A percentile compares a stretch with the other conserved stretches of the same genome.
phyloP scores from a whole-genome alignment of 2,329 filamentous ascomycete species.

The Phoma herbarum region DNA sequence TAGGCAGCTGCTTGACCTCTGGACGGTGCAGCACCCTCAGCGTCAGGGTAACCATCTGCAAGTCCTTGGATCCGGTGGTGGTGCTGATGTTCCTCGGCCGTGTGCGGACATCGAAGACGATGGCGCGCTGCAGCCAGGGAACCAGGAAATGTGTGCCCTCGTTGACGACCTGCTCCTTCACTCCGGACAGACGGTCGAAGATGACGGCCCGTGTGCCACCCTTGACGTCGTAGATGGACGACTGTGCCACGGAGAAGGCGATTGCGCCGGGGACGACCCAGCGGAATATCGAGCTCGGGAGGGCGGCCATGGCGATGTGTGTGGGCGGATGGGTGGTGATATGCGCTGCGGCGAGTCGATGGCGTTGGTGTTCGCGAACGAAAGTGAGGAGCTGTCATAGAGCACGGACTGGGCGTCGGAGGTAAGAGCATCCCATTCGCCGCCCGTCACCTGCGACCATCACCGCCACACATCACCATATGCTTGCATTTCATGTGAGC shows the following conservation, averaged over 20 bases:
- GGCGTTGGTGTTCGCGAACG: conserved; percentile 18
- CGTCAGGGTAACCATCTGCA: conserved; percentile 99
- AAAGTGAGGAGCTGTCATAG: conserved; percentile 29
- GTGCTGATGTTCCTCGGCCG: conserved; percentile 98
- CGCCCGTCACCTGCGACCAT: background rate
- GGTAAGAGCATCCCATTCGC: conserved; percentile 28
- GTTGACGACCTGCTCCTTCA: conserved; percentile 90
- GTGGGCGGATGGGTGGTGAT: conserved; percentile 28
- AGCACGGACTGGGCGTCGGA: conserved; percentile 24
- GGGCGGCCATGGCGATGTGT: conserved; percentile 41
- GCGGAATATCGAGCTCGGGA: conserved; percentile 48
- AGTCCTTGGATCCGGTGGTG: conserved; percentile 96
- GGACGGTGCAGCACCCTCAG: conserved; percentile 94
- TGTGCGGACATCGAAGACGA: conserved; percentile 96
- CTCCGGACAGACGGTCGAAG: conserved; percentile 91
- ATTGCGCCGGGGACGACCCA: conserved; percentile 77
- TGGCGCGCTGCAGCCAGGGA: conserved; percentile 93
- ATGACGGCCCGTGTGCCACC: conserved; percentile 95
- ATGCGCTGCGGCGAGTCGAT: conserved; percentile 23
- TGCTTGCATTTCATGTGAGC: background rate
- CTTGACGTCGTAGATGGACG: conserved; percentile 95
- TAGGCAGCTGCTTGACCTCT: conserved; percentile 89
- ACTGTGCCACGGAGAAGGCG: conserved; percentile 72
- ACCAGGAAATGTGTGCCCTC: conserved; percentile 97
- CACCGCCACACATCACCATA: background rate